phyloP scores from a whole-genome alignment of 2,329 filamentous ascomycete species.

The Paecilomyces niveus region DNA sequence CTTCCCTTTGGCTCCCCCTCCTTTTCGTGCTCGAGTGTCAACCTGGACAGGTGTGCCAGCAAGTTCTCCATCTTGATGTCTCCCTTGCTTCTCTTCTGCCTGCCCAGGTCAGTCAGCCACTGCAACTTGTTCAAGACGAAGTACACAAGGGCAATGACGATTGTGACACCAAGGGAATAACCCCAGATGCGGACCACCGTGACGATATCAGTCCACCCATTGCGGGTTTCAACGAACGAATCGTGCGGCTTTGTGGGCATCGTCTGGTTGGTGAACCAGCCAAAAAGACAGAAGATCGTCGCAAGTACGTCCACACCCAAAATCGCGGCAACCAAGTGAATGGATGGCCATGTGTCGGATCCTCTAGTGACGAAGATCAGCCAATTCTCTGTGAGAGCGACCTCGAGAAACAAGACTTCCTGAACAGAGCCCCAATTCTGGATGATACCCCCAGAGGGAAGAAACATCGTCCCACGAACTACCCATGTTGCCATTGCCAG shows the following conservation, averaged over 20 bases:
- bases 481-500: constrained; percentile 69
- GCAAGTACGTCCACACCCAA: constrained; percentile 63
- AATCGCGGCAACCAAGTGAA: constrained; percentile 65
- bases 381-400: constrained; percentile 92
- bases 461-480: constrained; percentile 62
- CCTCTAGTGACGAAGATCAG: constrained; percentile 93
- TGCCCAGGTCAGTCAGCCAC: constrained; percentile 42
- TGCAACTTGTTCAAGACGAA: constrained; percentile 38
- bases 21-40: constrained; percentile 44
- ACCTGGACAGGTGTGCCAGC: constrained; percentile 41
- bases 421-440: constrained; percentile 69
- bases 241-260: constrained; percentile 23
- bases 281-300: constrained; percentile 69
- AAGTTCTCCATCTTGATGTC: constrained; percentile 47
- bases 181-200: constrained; percentile 46
- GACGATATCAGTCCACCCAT: constrained; percentile 54
- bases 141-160: constrained; percentile 46
- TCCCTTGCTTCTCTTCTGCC: constrained; percentile 39
- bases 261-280: constrained; percentile 58
- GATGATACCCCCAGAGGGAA: constrained; percentile 63
- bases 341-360: constrained; percentile 64
- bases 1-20: constrained; percentile 38
- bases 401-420: constrained; percentile 78
- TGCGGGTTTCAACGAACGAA: constrained; percentile 29
- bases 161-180: constrained; percentile 44